Conservation (phyloP, 257 asterid species). For the Scutellaria barbata region DNA sequence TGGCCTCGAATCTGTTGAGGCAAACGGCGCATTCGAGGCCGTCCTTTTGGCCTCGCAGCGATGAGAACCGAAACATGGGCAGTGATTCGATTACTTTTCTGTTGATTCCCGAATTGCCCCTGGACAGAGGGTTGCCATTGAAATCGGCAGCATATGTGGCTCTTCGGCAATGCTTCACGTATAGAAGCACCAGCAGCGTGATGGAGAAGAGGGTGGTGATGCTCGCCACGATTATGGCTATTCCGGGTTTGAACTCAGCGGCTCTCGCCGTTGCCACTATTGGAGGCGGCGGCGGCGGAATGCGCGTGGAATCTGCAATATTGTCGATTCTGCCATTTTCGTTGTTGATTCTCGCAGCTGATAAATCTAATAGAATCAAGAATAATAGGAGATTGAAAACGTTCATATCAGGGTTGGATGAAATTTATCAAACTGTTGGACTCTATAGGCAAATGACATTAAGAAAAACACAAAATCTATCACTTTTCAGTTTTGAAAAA, state of each 20-base stretch:
- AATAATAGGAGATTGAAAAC: slow-evolving; percentile 31
- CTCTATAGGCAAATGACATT: not conserved
- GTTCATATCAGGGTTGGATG: slow-evolving; percentile 40
- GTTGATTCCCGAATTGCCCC: slow-evolving; percentile 47
- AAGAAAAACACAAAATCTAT: not conserved
- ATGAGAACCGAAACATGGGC: slow-evolving; percentile 42
- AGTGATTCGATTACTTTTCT: slow-evolving; percentile 39
- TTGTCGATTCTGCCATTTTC: slow-evolving; percentile 9
- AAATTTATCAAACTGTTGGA: not conserved
- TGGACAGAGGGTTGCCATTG: slow-evolving; percentile 24
- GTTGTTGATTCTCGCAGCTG: not conserved
- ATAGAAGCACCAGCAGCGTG: slow-evolving; percentile 54
- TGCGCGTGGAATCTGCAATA: not conserved
- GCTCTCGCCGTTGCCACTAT: too few species aligned
- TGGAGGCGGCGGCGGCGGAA: slow-evolving; percentile 30
- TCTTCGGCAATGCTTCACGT: slow-evolving; percentile 60
- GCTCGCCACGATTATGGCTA: slow-evolving; percentile 50
- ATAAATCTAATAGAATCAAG: not conserved
- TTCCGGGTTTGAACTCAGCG: slow-evolving; percentile 46
- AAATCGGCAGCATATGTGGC: not conserved
- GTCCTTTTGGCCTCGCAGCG: slow-evolving; percentile 40
- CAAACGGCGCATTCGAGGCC: slow-evolving; percentile 76
- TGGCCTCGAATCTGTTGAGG: slow-evolving; percentile 52
- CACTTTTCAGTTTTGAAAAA: not conserved
- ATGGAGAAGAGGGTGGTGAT: slow-evolving; percentile 54